Percentiles rank a stretch among this genome's conserved stretches.
phyloP scores from a whole-genome alignment of 2,329 filamentous ascomycete genomes.

The Stachybotrys chlorohalonatus region DNA sequence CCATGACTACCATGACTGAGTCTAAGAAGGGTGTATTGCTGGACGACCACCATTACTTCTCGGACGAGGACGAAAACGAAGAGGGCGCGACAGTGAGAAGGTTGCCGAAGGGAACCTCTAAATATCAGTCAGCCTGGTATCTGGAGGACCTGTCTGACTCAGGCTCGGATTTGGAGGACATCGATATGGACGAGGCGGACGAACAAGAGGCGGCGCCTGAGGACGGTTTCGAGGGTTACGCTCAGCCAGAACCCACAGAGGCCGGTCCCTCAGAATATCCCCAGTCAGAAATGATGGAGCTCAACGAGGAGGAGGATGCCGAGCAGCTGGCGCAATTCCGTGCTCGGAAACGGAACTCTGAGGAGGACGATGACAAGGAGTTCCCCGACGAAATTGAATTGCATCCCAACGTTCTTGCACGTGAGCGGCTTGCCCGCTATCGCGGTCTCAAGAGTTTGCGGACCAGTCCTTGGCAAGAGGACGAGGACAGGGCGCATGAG shows the following conservation, averaged over 20 bases:
- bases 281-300: conserved; percentile 83
- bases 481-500: conserved; percentile 78
- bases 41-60: conserved; percentile 97
- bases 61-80: conserved; percentile 64
- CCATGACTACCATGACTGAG: conserved; percentile 23
- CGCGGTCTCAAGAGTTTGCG: conserved; percentile 86
- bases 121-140: conserved; percentile 93
- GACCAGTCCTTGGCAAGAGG: conserved; percentile 79
- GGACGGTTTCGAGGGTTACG: conserved; percentile 69
- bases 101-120: conserved; percentile 83
- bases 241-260: conserved; percentile 62
- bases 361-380: conserved; percentile 79
- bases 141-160: conserved; percentile 73
- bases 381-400: conserved; percentile 98
- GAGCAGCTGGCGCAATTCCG: conserved; percentile 76
- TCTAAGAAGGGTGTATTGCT: conserved; percentile 80
- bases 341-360: conserved; percentile 67
- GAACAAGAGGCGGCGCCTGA: conserved; percentile 62
- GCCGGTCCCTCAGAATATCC: conserved; percentile 80
- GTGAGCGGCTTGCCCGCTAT: conserved; percentile 79
- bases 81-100: conserved; percentile 51
- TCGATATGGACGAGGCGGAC: conserved; percentile 47
- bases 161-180: conserved; percentile 72
- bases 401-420: conserved; percentile 74
- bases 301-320: conserved; percentile 72